phyloP scores from a whole-genome alignment of 2,329 filamentous ascomycete genomes.

The Penicillium nordicum region DNA sequence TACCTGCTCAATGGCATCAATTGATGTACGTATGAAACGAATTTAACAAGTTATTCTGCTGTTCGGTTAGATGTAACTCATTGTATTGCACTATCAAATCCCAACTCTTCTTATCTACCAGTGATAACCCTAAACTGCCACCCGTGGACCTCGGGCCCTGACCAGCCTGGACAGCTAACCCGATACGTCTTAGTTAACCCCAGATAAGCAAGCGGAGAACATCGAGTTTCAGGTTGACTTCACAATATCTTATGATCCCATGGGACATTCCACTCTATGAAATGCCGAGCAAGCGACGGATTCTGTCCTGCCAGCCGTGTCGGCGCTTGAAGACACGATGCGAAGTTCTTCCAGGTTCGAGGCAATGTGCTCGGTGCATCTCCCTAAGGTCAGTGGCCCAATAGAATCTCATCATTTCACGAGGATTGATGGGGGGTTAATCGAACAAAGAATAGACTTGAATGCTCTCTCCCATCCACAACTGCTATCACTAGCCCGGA shows the following conservation, averaged over 20 bases:
- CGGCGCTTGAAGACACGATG: slow-evolving; percentile 21
- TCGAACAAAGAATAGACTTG: neutral
- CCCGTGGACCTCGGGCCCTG: neutral
- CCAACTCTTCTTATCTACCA: neutral
- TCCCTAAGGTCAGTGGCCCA: slow-evolving; percentile 4
- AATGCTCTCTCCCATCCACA: slow-evolving; percentile 9
- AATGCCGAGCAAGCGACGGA: slow-evolving; percentile 9
- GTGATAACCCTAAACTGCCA: slow-evolving; percentile 2
- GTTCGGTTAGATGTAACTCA: neutral
- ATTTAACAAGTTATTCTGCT: no score
- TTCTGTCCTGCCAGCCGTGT: slow-evolving; percentile 19
- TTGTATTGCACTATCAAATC: neutral
- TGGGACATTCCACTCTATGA: neutral
- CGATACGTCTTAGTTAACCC: slow-evolving; percentile 8
- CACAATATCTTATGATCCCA: neutral
- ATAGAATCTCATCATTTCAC: neutral
- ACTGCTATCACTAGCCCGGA: slow-evolving; percentile 1
- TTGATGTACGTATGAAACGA: neutral
- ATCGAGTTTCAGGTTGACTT: slow-evolving; percentile 6
- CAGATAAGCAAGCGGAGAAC: slow-evolving; percentile 11
- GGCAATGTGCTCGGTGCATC: slow-evolving; percentile 9
- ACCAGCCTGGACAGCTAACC: neutral
- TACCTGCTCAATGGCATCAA: neutral
- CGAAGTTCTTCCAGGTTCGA: slow-evolving; percentile 7
- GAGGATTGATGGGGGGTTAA: neutral